phyloP scores from a whole-genome alignment of 2,329 filamentous ascomycete species.

The Westerdykella ornata region DNA sequence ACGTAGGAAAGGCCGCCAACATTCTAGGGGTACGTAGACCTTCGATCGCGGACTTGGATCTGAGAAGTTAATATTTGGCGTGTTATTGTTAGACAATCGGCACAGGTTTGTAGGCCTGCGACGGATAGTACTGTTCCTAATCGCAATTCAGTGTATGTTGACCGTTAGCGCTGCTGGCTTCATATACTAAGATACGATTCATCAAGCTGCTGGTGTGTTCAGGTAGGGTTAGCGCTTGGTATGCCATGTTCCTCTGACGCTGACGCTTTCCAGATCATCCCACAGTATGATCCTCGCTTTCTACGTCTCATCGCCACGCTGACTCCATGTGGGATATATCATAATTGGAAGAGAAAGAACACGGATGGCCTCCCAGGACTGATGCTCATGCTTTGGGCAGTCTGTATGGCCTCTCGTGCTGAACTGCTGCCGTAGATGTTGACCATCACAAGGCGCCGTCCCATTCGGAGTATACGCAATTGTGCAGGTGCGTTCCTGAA shows the following conservation, averaged over 20 bases:
- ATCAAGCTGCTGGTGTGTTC: constrained; percentile 39
- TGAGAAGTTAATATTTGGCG: not conserved
- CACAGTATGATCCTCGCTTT: constrained; percentile 33
- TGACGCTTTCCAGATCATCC: constrained; percentile 25
- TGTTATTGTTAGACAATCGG: constrained; percentile 29
- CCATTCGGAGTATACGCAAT: constrained; percentile 50
- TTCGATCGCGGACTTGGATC: not conserved
- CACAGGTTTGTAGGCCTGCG: constrained; percentile 23
- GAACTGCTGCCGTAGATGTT: not conserved
- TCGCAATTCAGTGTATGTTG: constrained; percentile 12
- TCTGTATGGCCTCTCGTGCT: constrained; percentile 35
- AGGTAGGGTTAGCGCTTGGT: constrained; percentile 20
- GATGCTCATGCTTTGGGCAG: constrained; percentile 61
- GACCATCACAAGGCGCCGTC: constrained; percentile 28
- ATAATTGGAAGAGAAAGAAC: constrained; percentile 55
- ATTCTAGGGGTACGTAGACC: constrained; percentile 32
- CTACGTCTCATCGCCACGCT: constrained; percentile 17
- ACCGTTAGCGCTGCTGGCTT: constrained; percentile 3
- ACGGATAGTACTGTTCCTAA: constrained; percentile 2
- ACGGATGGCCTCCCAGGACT: constrained; percentile 54
- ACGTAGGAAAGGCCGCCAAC: constrained; percentile 33
- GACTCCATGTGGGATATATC: constrained; percentile 46
- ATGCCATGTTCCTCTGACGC: not conserved
- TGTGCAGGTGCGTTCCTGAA: constrained; percentile 37
- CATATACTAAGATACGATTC: constrained; percentile 13